Conservation (phyloP, 768 basidiomycete genomes). For the Xerocomellus chrysenteron region DNA sequence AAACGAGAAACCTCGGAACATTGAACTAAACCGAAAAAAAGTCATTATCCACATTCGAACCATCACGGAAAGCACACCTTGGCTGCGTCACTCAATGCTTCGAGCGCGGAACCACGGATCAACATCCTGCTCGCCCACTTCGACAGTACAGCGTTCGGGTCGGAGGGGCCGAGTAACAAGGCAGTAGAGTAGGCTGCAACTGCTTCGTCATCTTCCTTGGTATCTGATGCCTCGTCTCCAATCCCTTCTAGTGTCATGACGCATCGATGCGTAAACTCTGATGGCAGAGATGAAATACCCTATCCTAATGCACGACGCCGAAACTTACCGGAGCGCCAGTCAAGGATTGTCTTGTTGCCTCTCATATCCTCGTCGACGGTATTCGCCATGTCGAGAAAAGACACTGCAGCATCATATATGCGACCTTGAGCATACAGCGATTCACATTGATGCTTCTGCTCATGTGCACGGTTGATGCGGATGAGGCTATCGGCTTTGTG, state of each 20-base stretch:
- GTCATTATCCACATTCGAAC: too few species aligned
- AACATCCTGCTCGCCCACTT: too few species aligned
- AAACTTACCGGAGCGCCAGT: too few species aligned
- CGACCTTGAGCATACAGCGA: background rate
- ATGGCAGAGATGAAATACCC: background rate
- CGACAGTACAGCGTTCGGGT: background rate
- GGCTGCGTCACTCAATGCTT: too few species aligned
- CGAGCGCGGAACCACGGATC: too few species aligned
- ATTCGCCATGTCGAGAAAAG: background rate
- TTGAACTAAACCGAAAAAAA: too few species aligned
- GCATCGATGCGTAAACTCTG: slow-evolving; percentile 1
- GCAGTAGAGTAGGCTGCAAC: background rate
- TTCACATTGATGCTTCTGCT: background rate
- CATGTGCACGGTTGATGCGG: background rate
- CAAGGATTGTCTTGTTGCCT: background rate
- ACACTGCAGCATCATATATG: background rate
- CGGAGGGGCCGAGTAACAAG: background rate
- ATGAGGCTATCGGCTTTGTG: background rate
- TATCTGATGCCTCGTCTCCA: background rate
- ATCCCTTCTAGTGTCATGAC: background rate
- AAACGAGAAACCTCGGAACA: too few species aligned
- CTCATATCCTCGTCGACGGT: background rate
- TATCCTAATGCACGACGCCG: too few species aligned
- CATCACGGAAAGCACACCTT: too few species aligned
- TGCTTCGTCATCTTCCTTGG: background rate